phyloP scores from a whole-genome alignment of 495 filamentous ascomycete species.

The Sordaria brevicollis region DNA sequence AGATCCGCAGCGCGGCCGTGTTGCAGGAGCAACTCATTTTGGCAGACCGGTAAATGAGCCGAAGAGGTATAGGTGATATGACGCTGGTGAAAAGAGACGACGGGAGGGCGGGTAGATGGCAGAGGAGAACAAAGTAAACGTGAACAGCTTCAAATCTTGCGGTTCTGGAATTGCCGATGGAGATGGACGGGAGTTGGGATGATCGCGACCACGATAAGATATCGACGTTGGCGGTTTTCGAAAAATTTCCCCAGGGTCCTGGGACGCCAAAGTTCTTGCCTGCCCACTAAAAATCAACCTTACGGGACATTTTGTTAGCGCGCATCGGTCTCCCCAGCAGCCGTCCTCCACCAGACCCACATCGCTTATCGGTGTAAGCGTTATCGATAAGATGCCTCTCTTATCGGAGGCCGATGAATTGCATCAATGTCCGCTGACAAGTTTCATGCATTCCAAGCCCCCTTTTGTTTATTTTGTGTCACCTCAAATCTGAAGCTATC shows the following conservation, averaged over 20 bases:
- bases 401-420: background rate
- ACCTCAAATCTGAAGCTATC: background rate
- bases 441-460: background rate
- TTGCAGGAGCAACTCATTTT: constrained; percentile 41
- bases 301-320: background rate
- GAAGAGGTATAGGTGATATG: background rate
- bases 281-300: background rate
- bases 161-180: background rate
- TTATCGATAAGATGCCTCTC: background rate
- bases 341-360: background rate
- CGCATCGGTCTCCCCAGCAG: background rate
- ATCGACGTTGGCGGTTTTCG: background rate
- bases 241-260: constrained; percentile 3
- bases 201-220: background rate
- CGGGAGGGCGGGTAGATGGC: background rate
- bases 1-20: constrained; percentile 33
- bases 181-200: background rate
- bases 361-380: background rate
- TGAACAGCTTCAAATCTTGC: background rate
- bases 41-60: background rate
- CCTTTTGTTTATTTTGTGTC: background rate
- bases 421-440: background rate
- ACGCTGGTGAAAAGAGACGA: background rate
- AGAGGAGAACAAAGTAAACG: background rate
- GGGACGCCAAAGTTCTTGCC: background rate